Evolutionary conservation across 441 rosid genomes (phyloP).

Genomic region (Pelargonium myrrhifolium): DNA sequence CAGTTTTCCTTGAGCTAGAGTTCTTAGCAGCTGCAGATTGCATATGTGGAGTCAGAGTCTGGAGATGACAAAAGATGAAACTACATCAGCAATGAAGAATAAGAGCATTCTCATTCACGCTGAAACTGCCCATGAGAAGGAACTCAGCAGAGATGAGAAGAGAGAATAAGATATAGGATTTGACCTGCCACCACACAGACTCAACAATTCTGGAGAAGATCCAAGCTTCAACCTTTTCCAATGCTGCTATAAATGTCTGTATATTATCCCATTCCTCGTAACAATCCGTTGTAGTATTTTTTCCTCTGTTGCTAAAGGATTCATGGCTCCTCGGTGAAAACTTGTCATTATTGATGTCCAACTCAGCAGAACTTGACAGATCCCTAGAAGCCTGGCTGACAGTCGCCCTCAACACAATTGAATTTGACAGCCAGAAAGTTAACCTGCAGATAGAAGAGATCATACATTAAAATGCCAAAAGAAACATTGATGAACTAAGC

Average conservation of each 20-base stretch:
- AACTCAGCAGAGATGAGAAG: not conserved
- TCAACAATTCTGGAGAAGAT: slow-evolving; percentile 78
- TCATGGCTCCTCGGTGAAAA: slow-evolving; percentile 47
- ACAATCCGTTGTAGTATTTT: slow-evolving; percentile 18
- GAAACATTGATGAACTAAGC: not conserved
- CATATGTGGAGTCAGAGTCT: slow-evolving; percentile 95
- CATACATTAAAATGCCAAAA: slow-evolving; percentile 8
- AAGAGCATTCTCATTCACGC: not conserved
- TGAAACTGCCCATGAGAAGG: not conserved
- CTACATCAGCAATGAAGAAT: slow-evolving; percentile 4
- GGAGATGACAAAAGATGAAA: slow-evolving; percentile 26
- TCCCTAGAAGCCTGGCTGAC: slow-evolving; percentile 42
- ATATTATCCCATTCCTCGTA: slow-evolving; percentile 57
- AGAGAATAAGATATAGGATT: slow-evolving; percentile 5
- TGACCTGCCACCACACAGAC: slow-evolving; percentile 99
- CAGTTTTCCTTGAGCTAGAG: slow-evolving; percentile 41
- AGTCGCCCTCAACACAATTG: slow-evolving; percentile 63
- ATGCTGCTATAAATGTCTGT: slow-evolving; percentile 43
- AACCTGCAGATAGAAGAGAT: slow-evolving; percentile 45
- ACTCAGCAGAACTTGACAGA: slow-evolving; percentile 26
- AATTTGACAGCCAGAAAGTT: slow-evolving; percentile 92
- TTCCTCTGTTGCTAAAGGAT: slow-evolving; percentile 29
- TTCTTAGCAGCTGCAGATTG: slow-evolving; percentile 51
- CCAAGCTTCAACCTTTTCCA: slow-evolving; percentile 91
- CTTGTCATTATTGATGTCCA: slow-evolving; percentile 19